These are phyloP conservation scores for Amesomyces nigricolor DNA, from an alignment of 2,329 filamentous ascomycete genomes.

Conservation along the genomic window DNA sequence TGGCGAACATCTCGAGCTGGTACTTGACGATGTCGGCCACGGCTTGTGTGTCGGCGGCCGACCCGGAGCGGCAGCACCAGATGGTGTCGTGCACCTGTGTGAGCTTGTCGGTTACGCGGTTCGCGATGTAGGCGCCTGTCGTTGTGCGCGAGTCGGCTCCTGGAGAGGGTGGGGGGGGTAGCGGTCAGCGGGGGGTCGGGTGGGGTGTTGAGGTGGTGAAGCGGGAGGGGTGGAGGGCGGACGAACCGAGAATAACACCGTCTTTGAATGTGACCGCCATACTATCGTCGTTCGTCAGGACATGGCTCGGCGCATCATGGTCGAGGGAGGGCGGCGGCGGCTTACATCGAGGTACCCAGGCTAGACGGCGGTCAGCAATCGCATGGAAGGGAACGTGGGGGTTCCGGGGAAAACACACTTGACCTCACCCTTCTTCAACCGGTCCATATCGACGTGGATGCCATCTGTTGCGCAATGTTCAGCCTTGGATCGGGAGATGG, in stretches of 20 bases:
- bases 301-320: conserved; percentile 7
- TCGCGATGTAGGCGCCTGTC: conserved; percentile 96
- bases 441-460: conserved; percentile 98
- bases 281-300: conserved; percentile 41
- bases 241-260: conserved; percentile 81
- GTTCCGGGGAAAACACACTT: conserved; percentile 60
- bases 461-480: conserved; percentile 61
- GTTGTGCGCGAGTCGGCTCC: conserved; percentile 96
- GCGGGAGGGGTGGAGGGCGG: no score
- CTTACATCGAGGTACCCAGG: conserved; percentile 92
- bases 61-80: conserved; percentile 98
- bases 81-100: conserved; percentile 98
- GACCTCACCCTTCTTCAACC: conserved; percentile 97
- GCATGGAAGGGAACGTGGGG: not conserved
- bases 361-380: conserved; percentile 44
- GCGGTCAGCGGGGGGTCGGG: not conserved
- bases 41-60: conserved; percentile 94
- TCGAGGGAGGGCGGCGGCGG: conserved; percentile 24
- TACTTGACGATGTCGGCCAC: conserved; percentile 98
- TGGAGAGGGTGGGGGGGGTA: conserved; percentile 26
- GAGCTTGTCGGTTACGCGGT: conserved; percentile 98
- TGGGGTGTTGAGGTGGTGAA: not conserved
- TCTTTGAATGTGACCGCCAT: conserved; percentile 99
- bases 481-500: conserved; percentile 20
- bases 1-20: conserved; percentile 86